Percentiles rank a stretch among this genome's conserved stretches.
Evolutionary conservation across 2,329 filamentous ascomycete species (phyloP).

Genomic region (Xylariaceae sp.): DNA sequence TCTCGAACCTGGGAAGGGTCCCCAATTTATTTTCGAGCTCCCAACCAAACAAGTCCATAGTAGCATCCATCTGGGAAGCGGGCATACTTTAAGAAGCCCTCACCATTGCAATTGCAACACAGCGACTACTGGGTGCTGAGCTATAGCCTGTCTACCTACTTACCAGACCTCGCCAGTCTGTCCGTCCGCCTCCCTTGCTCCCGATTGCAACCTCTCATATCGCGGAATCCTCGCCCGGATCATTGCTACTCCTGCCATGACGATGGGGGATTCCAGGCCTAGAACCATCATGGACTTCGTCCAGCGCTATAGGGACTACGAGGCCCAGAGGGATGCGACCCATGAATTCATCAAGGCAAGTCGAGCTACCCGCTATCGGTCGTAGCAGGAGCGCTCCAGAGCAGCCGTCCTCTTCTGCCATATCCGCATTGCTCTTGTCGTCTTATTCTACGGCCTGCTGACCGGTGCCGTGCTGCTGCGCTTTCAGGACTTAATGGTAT

Average conservation of each 20-base stretch:
- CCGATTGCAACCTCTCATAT: background rate
- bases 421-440: background rate
- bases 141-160: too few species aligned
- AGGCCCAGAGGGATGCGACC: constrained; percentile 37
- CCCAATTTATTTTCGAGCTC: constrained; percentile 24
- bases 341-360: constrained; percentile 46
- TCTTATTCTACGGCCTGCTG: constrained; percentile 1
- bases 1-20: constrained; percentile 7
- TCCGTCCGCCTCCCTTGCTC: background rate
- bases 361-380: background rate
- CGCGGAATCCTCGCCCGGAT: background rate
- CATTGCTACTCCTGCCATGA: constrained; percentile 6
- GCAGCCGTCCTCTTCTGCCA: constrained; percentile 8
- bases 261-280: constrained; percentile 18
- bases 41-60: constrained; percentile 1
- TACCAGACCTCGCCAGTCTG: background rate
- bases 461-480: constrained; percentile 3
- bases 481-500: constrained; percentile 43
- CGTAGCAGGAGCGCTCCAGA: background rate
- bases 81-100: constrained; percentile 2
- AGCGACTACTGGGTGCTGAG: too few species aligned
- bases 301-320: constrained; percentile 42
- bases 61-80: background rate
- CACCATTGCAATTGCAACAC: constrained; percentile 2
- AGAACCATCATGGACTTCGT: constrained; percentile 44